These are phyloP conservation scores for Coprinopsis strossmayeri DNA, from an alignment of 768 basidiomycete species.

Conservation along the genomic window DNA sequence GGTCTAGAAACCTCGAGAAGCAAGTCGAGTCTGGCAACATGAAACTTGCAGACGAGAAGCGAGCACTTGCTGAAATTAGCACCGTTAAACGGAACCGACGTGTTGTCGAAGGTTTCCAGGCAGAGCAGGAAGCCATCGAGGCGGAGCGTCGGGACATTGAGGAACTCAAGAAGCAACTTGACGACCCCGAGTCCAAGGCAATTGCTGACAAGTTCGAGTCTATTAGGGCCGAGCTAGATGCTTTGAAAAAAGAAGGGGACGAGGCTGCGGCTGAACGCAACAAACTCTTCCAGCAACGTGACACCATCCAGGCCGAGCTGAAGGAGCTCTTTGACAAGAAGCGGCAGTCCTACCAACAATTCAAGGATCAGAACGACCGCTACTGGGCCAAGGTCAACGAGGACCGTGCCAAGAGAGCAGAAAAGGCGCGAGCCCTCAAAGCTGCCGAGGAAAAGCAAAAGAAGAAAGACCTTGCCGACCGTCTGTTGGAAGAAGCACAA, in stretches of 20 bases:
- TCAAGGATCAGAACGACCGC: constrained; percentile 78
- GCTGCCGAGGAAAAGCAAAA: constrained; percentile 73
- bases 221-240: constrained; percentile 81
- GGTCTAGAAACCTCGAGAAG: constrained; percentile 67
- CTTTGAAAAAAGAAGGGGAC: constrained; percentile 80
- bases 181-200: constrained; percentile 86
- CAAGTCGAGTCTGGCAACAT: constrained; percentile 89
- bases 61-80: constrained; percentile 86
- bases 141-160: constrained; percentile 69
- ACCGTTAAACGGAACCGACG: constrained; percentile 64
- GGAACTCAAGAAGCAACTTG: constrained; percentile 73
- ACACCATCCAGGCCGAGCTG: constrained; percentile 59
- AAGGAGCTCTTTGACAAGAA: constrained; percentile 70
- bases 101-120: constrained; percentile 74
- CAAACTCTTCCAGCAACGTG: constrained; percentile 86
- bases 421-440: constrained; percentile 67
- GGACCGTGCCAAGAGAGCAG: constrained; percentile 79
- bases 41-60: constrained; percentile 94
- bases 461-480: constrained; percentile 72
- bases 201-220: constrained; percentile 73
- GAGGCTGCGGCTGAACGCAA: constrained; percentile 74
- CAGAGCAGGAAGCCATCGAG: constrained; percentile 76
- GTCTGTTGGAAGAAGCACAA: constrained; percentile 85
- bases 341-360: constrained; percentile 62
- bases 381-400: constrained; percentile 84